Evolutionary conservation across 2,329 filamentous ascomycete species (phyloP).

Genomic region (Ustilaginoidea virens): DNA sequence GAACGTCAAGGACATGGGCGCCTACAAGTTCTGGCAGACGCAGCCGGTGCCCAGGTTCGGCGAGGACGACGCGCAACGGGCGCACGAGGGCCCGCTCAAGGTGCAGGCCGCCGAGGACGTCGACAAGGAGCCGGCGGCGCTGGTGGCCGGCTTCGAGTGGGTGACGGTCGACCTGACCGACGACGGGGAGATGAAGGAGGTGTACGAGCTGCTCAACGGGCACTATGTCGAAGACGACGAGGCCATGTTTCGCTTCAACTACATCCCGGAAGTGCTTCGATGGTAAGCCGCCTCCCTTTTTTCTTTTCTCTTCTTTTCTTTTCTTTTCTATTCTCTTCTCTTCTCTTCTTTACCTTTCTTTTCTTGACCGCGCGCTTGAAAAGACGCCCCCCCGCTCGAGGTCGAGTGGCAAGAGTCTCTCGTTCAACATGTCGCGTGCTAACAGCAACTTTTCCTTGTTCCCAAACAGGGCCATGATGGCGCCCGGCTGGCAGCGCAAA

Average conservation of each 20-base stretch:
- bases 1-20: slow-evolving; percentile 91
- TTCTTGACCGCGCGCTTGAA: not conserved
- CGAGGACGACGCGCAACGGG: slow-evolving; percentile 35
- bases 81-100: slow-evolving; percentile 78
- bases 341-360: not conserved
- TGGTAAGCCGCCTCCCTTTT: slow-evolving; percentile 41
- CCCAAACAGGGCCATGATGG: slow-evolving; percentile 63
- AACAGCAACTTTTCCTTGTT: not conserved
- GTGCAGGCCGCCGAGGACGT: slow-evolving; percentile 65
- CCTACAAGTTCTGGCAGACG: slow-evolving; percentile 97
- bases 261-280: slow-evolving; percentile 74
- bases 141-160: slow-evolving; percentile 86
- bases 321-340: not conserved
- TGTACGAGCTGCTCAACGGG: slow-evolving; percentile 78
- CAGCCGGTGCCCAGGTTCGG: slow-evolving; percentile 85
- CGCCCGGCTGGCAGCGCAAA: slow-evolving; percentile 82
- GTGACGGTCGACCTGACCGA: slow-evolving; percentile 74
- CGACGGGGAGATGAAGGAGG: slow-evolving; percentile 67
- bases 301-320: not conserved
- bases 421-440: not conserved
- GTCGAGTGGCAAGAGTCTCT: too few species aligned
- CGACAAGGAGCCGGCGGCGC: slow-evolving; percentile 56
- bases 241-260: slow-evolving; percentile 95
- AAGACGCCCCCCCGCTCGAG: too few species aligned
- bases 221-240: slow-evolving; percentile 98